Percentiles rank a stretch among this genome's conserved stretches.
Evolutionary conservation across 2,329 filamentous ascomycete genomes (phyloP).

Genomic region (Xylariaceae sp.): DNA sequence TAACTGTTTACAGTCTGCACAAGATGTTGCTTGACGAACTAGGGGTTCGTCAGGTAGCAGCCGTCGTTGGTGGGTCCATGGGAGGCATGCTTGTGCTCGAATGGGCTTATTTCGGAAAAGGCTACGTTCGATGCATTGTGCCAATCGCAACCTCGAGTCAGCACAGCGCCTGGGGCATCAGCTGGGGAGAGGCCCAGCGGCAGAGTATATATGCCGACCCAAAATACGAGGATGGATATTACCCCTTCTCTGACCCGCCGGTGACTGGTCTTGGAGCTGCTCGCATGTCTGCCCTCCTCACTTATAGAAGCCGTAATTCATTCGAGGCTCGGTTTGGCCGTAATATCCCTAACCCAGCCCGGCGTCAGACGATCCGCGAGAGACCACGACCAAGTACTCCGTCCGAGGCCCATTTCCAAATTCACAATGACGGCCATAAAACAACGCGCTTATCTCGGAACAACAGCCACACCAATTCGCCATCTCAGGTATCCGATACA

Average conservation of each 20-base stretch:
- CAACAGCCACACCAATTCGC: slow-evolving; percentile 35
- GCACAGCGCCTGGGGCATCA: slow-evolving; percentile 87
- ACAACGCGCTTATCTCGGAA: slow-evolving; percentile 53
- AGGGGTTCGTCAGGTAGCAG: slow-evolving; percentile 72
- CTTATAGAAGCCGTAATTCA: slow-evolving; percentile 93
- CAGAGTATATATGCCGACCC: slow-evolving; percentile 97
- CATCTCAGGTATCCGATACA: slow-evolving; percentile 16
- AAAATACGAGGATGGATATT: slow-evolving; percentile 97
- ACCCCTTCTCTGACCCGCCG: slow-evolving; percentile 81
- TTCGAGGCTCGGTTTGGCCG: slow-evolving; percentile 94
- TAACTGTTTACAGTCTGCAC: slow-evolving; percentile 56
- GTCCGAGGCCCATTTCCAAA: slow-evolving; percentile 70
- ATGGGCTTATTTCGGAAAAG: slow-evolving; percentile 85
- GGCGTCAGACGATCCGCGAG: slow-evolving; percentile 77
- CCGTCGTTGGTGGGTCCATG: slow-evolving; percentile 79
- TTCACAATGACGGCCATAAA: slow-evolving; percentile 78
- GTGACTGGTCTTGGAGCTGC: slow-evolving; percentile 84
- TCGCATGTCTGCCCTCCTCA: slow-evolving; percentile 93
- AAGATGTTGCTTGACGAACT: slow-evolving; percentile 76
- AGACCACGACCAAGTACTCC: slow-evolving; percentile 56
- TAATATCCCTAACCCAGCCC: slow-evolving; percentile 82
- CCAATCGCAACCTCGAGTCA: slow-evolving; percentile 81
- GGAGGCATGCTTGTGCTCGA: slow-evolving; percentile 89
- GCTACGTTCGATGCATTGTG: slow-evolving; percentile 76
- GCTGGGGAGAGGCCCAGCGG: slow-evolving; percentile 83